Percentiles rank a stretch among this genome's conserved stretches.
Conservation (phyloP, 305 asterid genomes). For the Rubia peregrina region DNA sequence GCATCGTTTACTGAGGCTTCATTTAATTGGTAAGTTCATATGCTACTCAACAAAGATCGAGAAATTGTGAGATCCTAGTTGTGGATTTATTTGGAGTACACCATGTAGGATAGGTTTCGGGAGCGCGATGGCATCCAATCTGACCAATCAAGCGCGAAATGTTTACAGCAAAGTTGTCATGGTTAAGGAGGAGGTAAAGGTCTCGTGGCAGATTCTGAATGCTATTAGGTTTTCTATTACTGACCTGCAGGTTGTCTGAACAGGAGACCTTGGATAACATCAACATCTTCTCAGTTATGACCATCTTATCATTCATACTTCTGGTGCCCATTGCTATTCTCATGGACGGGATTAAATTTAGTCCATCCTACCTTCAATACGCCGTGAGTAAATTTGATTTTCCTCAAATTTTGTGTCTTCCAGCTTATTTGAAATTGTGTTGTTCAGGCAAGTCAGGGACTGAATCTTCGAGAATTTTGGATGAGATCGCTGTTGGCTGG, state of each 20-base stretch:
- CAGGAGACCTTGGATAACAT: conserved; percentile 77
- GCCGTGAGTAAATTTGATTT: conserved; percentile 40
- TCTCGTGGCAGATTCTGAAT: neutral
- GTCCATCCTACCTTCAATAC: conserved; percentile 54
- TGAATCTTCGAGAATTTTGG: conserved; percentile 49
- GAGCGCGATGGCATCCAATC: conserved; percentile 88
- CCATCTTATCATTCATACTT: conserved; percentile 60
- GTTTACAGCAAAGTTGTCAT: conserved; percentile 69
- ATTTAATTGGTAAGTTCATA: conserved; percentile 64
- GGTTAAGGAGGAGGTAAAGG: conserved; percentile 55
- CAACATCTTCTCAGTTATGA: conserved; percentile 65
- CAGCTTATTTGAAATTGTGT: neutral
- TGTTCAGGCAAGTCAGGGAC: conserved; percentile 62
- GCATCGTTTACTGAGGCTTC: conserved; percentile 86
- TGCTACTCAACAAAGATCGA: neutral
- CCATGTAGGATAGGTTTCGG: conserved; percentile 77
- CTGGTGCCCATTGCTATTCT: conserved; percentile 52
- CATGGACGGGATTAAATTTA: conserved; percentile 62
- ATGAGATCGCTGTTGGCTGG: conserved; percentile 56
- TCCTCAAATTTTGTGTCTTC: neutral
- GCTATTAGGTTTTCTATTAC: neutral
- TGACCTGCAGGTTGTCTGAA: conserved; percentile 16
- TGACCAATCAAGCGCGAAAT: conserved; percentile 85
- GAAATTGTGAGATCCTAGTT: neutral
- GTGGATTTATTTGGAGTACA: neutral